Evolutionary conservation across 2,329 filamentous ascomycete species (phyloP).

Genomic region (Colletotrichum sojae): DNA sequence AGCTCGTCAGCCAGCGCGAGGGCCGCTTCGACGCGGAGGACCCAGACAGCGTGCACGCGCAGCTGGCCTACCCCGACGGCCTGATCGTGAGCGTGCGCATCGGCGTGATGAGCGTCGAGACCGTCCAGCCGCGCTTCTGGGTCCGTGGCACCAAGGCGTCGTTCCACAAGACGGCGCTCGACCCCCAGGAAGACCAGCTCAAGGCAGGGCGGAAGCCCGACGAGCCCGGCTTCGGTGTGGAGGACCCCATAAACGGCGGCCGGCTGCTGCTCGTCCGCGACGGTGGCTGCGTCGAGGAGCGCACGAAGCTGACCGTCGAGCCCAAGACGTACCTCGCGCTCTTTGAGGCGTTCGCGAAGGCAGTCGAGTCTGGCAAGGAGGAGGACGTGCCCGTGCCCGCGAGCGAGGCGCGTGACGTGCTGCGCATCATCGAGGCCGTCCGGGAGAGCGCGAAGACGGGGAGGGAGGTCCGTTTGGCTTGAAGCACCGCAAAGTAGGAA

Average conservation of each 20-base stretch:
- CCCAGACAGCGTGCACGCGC: conserved; percentile 72
- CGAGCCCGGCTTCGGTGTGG: conserved; percentile 75
- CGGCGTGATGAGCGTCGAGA: conserved; percentile 77
- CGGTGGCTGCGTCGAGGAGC: conserved; percentile 65
- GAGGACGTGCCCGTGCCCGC: conserved; percentile 68
- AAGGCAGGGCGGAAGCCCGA: conserved; percentile 73
- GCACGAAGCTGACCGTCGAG: conserved; percentile 70
- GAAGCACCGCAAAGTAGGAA: too few relatives aligned
- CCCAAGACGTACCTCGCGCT: conserved; percentile 78
- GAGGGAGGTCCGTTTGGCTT: conserved; percentile 58
- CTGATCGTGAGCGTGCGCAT: conserved; percentile 79
- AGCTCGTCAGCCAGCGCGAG: conserved; percentile 76
- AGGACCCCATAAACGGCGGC: conserved; percentile 71
- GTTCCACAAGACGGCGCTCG: conserved; percentile 80
- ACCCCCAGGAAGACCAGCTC: conserved; percentile 83
- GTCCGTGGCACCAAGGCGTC: conserved; percentile 80
- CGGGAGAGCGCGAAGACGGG: conserved; percentile 65
- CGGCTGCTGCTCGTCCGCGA: conserved; percentile 67
- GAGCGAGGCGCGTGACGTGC: conserved; percentile 66
- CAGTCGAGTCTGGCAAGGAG: conserved; percentile 62
- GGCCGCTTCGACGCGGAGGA: conserved; percentile 62
- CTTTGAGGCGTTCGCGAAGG: conserved; percentile 69
- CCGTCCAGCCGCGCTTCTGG: conserved; percentile 82
- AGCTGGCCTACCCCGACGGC: conserved; percentile 76
- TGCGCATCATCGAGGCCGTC: conserved; percentile 67